Conservation (phyloP, 345 rosid species). For the Psidium guajava region DNA sequence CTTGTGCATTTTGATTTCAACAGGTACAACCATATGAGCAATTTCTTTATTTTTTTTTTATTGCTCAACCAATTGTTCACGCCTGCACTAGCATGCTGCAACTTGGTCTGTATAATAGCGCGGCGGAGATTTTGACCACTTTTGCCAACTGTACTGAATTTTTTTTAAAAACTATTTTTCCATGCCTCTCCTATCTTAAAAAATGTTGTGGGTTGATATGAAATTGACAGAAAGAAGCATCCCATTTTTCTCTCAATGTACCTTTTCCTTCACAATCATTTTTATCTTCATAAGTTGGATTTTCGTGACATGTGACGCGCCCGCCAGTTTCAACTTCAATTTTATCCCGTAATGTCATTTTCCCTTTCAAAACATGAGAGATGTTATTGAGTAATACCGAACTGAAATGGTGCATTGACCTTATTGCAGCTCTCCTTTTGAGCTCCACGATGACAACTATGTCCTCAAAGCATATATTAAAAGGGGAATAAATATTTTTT, state of each 20-base stretch:
- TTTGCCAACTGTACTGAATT: not conserved
- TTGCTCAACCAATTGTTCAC: not conserved
- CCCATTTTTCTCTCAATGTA: not conserved
- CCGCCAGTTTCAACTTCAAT: not conserved
- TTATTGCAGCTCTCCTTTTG: conserved; percentile 84
- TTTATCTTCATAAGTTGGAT: not conserved
- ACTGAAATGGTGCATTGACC: not conserved
- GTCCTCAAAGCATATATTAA: conserved; percentile 11
- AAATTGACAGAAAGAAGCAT: not conserved
- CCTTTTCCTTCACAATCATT: not conserved
- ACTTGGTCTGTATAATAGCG: not conserved
- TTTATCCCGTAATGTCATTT: not conserved
- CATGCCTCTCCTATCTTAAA: not conserved
- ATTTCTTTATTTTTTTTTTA: not conserved
- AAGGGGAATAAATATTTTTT: not conserved
- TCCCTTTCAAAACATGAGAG: no score
- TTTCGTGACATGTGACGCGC: no score
- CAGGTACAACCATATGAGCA: conserved; percentile 31
- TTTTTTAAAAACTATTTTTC: not conserved
- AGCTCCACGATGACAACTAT: conserved; percentile 95
- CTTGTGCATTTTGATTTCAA: conserved; percentile 96
- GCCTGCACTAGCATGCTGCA: not conserved
- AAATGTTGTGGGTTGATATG: not conserved
- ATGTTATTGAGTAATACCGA: no score
- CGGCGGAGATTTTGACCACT: not conserved